phyloP scores from a whole-genome alignment of 495 filamentous ascomycete species.

The Penicillium mononematosum region DNA sequence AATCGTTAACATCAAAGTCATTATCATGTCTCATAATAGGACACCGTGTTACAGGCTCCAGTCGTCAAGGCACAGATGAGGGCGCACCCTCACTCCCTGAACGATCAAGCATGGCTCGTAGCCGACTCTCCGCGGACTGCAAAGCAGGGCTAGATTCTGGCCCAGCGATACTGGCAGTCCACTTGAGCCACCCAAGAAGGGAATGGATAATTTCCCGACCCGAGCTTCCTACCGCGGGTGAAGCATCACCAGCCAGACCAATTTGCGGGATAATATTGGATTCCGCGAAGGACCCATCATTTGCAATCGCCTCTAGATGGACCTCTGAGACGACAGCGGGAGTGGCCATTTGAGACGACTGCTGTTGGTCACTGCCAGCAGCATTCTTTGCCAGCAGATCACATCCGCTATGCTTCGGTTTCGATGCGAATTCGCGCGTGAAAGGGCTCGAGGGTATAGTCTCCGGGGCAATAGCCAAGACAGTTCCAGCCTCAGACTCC shows the following conservation, averaged over 20 bases:
- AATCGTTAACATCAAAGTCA: slow-evolving; percentile 8
- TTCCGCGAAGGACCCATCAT: slow-evolving; percentile 12
- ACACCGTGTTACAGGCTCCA: neutral
- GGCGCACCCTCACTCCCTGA: slow-evolving; percentile 5
- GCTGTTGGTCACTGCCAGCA: slow-evolving; percentile 11
- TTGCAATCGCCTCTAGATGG: slow-evolving; percentile 39
- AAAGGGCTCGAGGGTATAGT: slow-evolving; percentile 12
- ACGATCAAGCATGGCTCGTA: slow-evolving; percentile 41
- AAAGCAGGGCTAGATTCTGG: slow-evolving; percentile 19
- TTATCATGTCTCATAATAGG: slow-evolving; percentile 16
- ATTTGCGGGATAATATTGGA: neutral
- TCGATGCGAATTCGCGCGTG: slow-evolving; percentile 36
- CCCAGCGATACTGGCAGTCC: slow-evolving; percentile 23
- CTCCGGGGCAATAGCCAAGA: slow-evolving; percentile 1
- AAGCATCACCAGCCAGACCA: neutral
- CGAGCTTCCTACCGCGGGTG: slow-evolving; percentile 1
- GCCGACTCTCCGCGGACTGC: slow-evolving; percentile 39
- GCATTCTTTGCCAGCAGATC: slow-evolving; percentile 30
- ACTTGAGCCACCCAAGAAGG: slow-evolving; percentile 40
- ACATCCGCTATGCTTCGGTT: slow-evolving; percentile 30
- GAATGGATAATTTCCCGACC: slow-evolving; percentile 31
- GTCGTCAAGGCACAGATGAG: neutral
- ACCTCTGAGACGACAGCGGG: slow-evolving; percentile 44
- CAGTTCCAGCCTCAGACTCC: slow-evolving; percentile 1
- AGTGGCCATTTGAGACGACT: slow-evolving; percentile 28